A percentile compares a stretch with the other conserved stretches of the same genome.
Conservation (phyloP, 2,329 filamentous ascomycete genomes). For the Fusarium secorum region DNA sequence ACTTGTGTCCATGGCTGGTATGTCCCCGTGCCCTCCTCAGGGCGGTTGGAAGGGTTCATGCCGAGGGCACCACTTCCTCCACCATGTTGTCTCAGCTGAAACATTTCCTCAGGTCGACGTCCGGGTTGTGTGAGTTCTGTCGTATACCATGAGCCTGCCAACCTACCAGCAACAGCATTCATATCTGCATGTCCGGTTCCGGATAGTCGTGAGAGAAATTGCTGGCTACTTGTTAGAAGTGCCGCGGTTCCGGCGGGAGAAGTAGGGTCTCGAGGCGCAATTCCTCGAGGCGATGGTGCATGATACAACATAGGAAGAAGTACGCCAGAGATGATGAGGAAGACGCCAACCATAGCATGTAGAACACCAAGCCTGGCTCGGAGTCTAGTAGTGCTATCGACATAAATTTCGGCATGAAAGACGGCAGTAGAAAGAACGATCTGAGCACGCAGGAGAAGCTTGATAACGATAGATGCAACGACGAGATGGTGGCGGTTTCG, state of each 20-base stretch:
- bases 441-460: slow-evolving; percentile 38
- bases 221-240: slow-evolving; percentile 37
- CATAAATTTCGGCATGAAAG: slow-evolving; percentile 36
- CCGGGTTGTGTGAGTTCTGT: slow-evolving; percentile 37
- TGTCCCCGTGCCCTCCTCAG: slow-evolving; percentile 19
- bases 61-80: slow-evolving; percentile 29
- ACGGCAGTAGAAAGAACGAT: slow-evolving; percentile 42
- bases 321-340: slow-evolving; percentile 30
- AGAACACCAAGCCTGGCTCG: slow-evolving; percentile 29
- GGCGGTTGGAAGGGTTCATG: slow-evolving; percentile 6
- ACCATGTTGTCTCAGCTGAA: slow-evolving; percentile 39
- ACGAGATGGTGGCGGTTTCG: slow-evolving; percentile 41
- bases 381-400: slow-evolving; percentile 31
- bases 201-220: slow-evolving; percentile 35
- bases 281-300: slow-evolving; percentile 38
- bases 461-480: slow-evolving; percentile 30
- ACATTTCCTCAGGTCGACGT: slow-evolving; percentile 34
- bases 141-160: slow-evolving; percentile 44
- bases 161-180: slow-evolving; percentile 30
- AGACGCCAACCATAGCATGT: slow-evolving; percentile 38
- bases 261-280: slow-evolving; percentile 42
- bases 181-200: slow-evolving; percentile 39
- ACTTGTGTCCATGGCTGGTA: slow-evolving; percentile 42
- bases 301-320: slow-evolving; percentile 41
- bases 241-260: slow-evolving; percentile 40